Base-by-base conservation (phyloP, 1,284 basidiomycete genomes). In the Lignosus rhinocerotis region DNA sequence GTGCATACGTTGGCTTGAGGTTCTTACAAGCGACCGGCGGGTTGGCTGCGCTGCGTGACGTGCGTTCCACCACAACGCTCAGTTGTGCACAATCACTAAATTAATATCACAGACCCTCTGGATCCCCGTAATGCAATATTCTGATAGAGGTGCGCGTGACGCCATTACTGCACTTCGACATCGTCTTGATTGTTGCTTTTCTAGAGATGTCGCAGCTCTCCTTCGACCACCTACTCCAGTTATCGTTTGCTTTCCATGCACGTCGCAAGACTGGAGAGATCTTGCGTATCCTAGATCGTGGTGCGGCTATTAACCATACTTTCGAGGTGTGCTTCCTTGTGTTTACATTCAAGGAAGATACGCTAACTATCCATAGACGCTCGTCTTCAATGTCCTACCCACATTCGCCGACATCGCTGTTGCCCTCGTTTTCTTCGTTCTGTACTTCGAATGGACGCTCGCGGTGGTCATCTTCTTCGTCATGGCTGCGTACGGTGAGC, bases 51-150 rank as follows among this genome's bases (percentile, higher is more conserved):
- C 72, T 92, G 50, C 82, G 83, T 41, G 87, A 90, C 72, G 85
- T 88, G 71, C 58, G 81, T 75, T 9, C 53, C 17, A 11, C 4
- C 25, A 6, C 31, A 9, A 1, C n/a, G 0, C 43, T 8, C 19
- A 16, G 32, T 19, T 34, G 38, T 17, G 41, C 31, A 21, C n/a
- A 21, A 8, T 9, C 19, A n/a, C 49, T 62, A 10, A 64, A 12
- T 30, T 12, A n/a, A 9, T 17, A 48, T 60, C 59, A 8, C 58
- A 90, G 87, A 73, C 78, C 44, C 77, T 92, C 12, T 90, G 92
- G 90, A 82, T 87, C 11, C 92, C 93, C 2, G 88, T 96, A 31
- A 90, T 94, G 84, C 92, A 94, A 75, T 92, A 87, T 70, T 93
- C 89, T 0, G 88, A 91, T 68, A 75, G 87, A 67, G 82, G 83